Conservation (phyloP, 2,329 filamentous ascomycete genomes). For the Claviceps fusiformis region DNA sequence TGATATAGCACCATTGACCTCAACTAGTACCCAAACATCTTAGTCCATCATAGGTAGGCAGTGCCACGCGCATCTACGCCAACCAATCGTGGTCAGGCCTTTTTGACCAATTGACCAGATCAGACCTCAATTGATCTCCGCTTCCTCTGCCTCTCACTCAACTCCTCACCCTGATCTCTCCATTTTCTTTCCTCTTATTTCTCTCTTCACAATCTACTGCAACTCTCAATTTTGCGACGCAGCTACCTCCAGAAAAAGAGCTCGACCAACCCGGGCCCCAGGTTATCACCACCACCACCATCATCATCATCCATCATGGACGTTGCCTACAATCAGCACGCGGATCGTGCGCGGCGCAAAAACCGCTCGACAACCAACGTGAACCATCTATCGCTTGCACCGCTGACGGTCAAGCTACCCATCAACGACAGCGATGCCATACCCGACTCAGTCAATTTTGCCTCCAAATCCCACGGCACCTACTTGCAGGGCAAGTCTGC, state of each 20-base stretch:
- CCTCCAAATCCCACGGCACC: slow-evolving; percentile 25
- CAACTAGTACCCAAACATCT: too few species aligned
- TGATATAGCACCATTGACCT: too few species aligned
- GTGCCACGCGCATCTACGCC: too few species aligned
- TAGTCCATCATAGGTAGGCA: too few species aligned
- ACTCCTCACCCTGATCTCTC: not conserved
- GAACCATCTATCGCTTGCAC: slow-evolving; percentile 48
- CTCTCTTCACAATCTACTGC: not conserved
- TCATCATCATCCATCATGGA: slow-evolving; percentile 28
- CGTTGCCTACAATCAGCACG: slow-evolving; percentile 46
- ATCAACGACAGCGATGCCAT: slow-evolving; percentile 39
- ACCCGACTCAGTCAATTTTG: slow-evolving; percentile 18
- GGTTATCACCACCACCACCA: not conserved
- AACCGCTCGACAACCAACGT: slow-evolving; percentile 45
- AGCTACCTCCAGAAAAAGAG: not conserved
- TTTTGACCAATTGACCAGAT: not conserved
- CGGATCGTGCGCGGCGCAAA: slow-evolving; percentile 42
- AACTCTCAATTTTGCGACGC: not conserved
- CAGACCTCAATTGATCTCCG: not conserved
- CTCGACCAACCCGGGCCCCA: not conserved
- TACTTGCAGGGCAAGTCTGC: slow-evolving; percentile 51
- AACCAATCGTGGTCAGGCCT: too few species aligned
- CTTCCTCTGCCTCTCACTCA: not conserved
- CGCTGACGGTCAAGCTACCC: slow-evolving; percentile 47
- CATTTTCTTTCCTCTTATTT: not conserved